Conservation (phyloP, 78 protist genomes). For the Polysphondylium violaceum region DNA sequence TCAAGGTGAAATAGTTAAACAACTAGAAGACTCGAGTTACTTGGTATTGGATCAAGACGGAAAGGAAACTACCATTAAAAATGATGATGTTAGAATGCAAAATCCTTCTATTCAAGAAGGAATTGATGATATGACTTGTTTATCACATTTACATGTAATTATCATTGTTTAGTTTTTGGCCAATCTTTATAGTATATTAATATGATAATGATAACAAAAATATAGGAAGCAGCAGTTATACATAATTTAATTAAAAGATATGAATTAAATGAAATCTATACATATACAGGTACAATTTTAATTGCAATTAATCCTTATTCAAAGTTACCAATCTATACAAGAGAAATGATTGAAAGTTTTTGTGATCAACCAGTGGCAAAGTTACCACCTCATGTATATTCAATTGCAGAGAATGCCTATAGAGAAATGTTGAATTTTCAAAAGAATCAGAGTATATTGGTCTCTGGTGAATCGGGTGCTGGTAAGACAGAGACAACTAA, state of each 20-base stretch:
- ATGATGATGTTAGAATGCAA: slow-evolving; percentile 40
- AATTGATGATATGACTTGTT: slow-evolving; percentile 88
- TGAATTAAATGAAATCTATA: slow-evolving; percentile 82
- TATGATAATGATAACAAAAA: background rate
- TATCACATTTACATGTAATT: slow-evolving; percentile 74
- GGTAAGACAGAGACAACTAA: slow-evolving; percentile 81
- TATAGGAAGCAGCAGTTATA: slow-evolving; percentile 81
- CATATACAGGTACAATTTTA: slow-evolving; percentile 78
- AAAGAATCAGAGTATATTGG: slow-evolving; percentile 74
- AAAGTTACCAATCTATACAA: slow-evolving; percentile 70
- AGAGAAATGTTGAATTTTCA: slow-evolving; percentile 67
- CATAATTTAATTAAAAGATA: slow-evolving; percentile 85
- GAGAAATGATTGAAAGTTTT: slow-evolving; percentile 82
- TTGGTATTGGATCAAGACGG: slow-evolving; percentile 19
- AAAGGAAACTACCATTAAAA: slow-evolving; percentile 22
- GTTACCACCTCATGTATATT: slow-evolving; percentile 86
- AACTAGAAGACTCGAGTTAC: background rate
- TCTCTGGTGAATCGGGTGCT: slow-evolving; percentile 89
- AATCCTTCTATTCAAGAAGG: slow-evolving; percentile 86
- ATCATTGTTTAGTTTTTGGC: background rate
- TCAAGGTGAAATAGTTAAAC: slow-evolving; percentile 39
- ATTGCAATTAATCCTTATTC: slow-evolving; percentile 77
- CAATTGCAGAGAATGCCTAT: slow-evolving; percentile 81
- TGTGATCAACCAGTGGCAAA: slow-evolving; percentile 44
- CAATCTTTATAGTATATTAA: background rate